Conservation (phyloP, 805 yeast genomes). For the Metschnikowia cubensis region DNA sequence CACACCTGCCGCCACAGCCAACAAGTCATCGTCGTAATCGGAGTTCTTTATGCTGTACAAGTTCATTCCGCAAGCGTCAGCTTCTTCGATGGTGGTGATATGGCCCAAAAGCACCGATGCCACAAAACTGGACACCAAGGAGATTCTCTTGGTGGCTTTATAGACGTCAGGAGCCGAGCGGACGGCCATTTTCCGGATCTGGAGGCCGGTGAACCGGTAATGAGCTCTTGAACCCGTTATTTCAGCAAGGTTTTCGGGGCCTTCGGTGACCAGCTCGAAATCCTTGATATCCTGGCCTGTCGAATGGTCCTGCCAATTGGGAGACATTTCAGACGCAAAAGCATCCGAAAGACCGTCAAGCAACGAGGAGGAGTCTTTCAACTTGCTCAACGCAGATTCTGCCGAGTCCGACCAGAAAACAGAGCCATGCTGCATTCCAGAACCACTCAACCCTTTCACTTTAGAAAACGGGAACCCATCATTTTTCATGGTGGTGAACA, state of each 20-base stretch:
- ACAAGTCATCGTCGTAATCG: constrained; percentile 52
- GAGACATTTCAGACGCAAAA: constrained; percentile 63
- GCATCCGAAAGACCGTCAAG: constrained; percentile 47
- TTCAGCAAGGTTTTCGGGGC: constrained; percentile 56
- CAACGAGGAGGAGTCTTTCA: constrained; percentile 35
- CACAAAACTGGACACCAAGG: constrained; percentile 75
- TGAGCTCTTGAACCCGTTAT: constrained; percentile 86
- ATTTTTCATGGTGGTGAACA: constrained; percentile 48
- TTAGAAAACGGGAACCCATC: constrained; percentile 53
- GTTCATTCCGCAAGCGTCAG: constrained; percentile 94
- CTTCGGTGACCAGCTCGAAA: constrained; percentile 58
- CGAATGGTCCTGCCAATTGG: constrained; percentile 95
- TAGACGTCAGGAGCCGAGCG: constrained; percentile 50
- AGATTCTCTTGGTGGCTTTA: constrained; percentile 54
- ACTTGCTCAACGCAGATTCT: constrained; percentile 30
- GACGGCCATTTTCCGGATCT: constrained; percentile 68
- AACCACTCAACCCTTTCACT: constrained; percentile 72
- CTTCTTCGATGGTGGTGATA: constrained; percentile 64
- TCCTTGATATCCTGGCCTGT: constrained; percentile 63
- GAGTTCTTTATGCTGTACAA: constrained; percentile 64
- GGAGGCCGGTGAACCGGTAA: constrained; percentile 89
- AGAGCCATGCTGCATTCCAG: constrained; percentile 92
- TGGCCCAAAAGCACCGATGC: constrained; percentile 67
- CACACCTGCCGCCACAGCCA: constrained; percentile 52
- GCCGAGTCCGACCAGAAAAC: constrained; percentile 69